phyloP scores from a whole-genome alignment of 495 filamentous ascomycete species.

The Mycothermus thermophilus region DNA sequence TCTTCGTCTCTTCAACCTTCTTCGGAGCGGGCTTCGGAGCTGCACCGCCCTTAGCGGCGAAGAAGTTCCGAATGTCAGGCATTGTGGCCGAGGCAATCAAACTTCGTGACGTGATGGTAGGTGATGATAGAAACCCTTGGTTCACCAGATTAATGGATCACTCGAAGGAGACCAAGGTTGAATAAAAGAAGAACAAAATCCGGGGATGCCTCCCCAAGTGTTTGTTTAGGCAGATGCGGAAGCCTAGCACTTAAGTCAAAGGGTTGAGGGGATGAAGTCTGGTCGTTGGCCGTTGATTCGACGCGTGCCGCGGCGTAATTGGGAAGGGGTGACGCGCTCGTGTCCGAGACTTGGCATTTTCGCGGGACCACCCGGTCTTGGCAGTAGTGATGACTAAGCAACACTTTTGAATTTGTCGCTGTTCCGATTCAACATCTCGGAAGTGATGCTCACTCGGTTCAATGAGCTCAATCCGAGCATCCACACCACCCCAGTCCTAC shows the following conservation, averaged over 20 bases:
- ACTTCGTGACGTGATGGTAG: neutral
- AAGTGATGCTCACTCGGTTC: too few species aligned
- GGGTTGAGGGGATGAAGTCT: neutral
- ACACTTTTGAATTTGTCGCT: too few species aligned
- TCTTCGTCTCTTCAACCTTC: conserved; percentile 36
- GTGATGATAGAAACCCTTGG: too few species aligned
- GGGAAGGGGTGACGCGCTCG: conserved; percentile 4
- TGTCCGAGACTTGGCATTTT: too few species aligned
- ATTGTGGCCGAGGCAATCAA: conserved; percentile 25
- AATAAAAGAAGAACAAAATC: too few species aligned
- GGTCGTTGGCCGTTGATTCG: too few species aligned
- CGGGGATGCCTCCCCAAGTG: too few species aligned
- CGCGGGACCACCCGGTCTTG: too few species aligned
- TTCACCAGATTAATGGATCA: too few species aligned
- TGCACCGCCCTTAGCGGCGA: conserved; percentile 46
- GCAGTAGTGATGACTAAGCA: too few species aligned
- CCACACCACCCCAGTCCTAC: neutral
- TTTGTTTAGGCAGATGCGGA: neutral
- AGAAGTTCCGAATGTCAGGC: conserved; percentile 77
- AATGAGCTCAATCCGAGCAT: neutral
- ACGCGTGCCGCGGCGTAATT: neutral
- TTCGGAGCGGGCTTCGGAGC: conserved; percentile 22
- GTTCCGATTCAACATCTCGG: too few species aligned
- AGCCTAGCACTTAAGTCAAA: neutral
- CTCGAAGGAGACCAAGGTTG: too few species aligned